Conservation (phyloP, 805 yeast genomes). For the Pichia sporocuriosa region DNA sequence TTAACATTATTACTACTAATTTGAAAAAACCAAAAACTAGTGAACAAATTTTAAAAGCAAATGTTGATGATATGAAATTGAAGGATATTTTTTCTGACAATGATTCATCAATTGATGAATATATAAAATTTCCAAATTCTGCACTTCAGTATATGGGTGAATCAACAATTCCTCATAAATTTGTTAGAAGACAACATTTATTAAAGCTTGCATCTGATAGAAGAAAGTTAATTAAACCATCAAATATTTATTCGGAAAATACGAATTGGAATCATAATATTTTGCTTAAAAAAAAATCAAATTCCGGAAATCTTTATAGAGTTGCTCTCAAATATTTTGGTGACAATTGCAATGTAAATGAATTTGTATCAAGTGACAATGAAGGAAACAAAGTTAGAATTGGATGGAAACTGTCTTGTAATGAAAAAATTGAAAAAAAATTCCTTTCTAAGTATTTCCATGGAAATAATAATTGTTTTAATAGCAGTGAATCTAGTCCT, state of each 20-base stretch:
- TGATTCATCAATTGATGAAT: too few relatives aligned
- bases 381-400: neutral
- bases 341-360: neutral
- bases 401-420: neutral
- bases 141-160: conserved; percentile 1
- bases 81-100: too few relatives aligned
- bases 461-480: too few relatives aligned
- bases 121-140: neutral
- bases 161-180: neutral
- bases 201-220: neutral
- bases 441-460: too few relatives aligned
- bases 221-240: neutral
- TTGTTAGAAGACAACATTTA: neutral
- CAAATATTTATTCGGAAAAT: neutral
- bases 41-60: too few relatives aligned
- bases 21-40: too few relatives aligned
- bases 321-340: neutral
- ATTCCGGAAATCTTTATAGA: neutral
- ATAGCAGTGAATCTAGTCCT: too few relatives aligned
- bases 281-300: neutral
- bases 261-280: neutral
- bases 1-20: too few relatives aligned
- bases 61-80: too few relatives aligned
- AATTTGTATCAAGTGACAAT: neutral
- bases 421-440: too few relatives aligned